Base-by-base conservation (phyloP, 2,329 filamentous ascomycete genomes). In the Diaporthe humulicola region DNA sequence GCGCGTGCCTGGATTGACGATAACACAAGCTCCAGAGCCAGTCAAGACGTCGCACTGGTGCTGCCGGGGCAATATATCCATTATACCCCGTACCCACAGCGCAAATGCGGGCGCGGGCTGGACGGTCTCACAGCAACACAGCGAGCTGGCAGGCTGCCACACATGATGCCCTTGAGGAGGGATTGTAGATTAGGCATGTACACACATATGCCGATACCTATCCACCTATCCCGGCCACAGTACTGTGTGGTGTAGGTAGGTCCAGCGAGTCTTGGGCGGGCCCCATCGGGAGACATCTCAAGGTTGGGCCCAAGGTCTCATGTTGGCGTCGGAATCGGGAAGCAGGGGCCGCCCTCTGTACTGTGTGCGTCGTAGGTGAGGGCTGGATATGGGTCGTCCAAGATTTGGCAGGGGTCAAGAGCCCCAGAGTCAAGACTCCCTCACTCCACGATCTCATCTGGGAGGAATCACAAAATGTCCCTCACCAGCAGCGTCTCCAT, bases 341-440 rank as follows among this genome's bases (percentile, higher is more conserved):
- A 74, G 73, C 75, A 76, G 64, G 75, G 75, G 64, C 73, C 75
- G 71, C 56, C 70, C 36, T 60, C 60, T 64, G 75, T 73, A 52
- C 70, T 52, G 48, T 69, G 64, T 69, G 64, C 22, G 38, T 61
- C n/a, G 70, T 72, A 36, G 38, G 38, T 61, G 58, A 54, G 45
- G 45, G 56, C 48, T 52, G 58, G 40, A 64, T 54, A 64, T 72
- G 70, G 70, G 70, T 72, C 70, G 7, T 54, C 57, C 57, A 72
- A 72, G 58, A 69, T 54, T 72, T 72, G 57, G 42, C 70, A 72
- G 45, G 70, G 57, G 42, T 52, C 38, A 40, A 30, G 56, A 61
- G 70, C 70, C 57, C 70, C 70, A 72, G 70, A 72, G 57, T 64
- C 45, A 64, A 45, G 48, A 72, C 57, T 54, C 57, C 70, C 70